A percentile compares a stretch with the other conserved stretches of the same genome.
phyloP scores from a whole-genome alignment of 1,284 basidiomycete genomes.

The Bondarzewia mesenterica region DNA sequence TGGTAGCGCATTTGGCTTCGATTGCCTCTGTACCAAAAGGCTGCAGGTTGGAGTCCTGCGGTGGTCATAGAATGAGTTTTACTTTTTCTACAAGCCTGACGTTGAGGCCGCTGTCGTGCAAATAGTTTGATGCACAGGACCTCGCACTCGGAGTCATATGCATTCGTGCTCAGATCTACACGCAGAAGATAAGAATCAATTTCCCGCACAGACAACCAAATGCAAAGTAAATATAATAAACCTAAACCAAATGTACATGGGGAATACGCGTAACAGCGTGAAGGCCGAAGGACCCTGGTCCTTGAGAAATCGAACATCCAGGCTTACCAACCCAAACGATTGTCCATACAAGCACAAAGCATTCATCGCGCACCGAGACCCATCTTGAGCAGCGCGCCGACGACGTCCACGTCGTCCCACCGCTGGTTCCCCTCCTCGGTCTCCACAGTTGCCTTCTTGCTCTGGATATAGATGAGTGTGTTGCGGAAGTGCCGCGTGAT shows the following conservation, averaged over 20 bases:
- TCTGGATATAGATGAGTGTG: conserved; percentile 77
- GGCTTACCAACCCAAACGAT: background rate
- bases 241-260: background rate
- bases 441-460: conserved; percentile 53
- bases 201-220: too few relatives aligned
- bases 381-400: conserved; percentile 84
- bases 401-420: conserved; percentile 82
- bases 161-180: too few relatives aligned
- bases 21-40: too few relatives aligned
- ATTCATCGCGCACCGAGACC: conserved; percentile 44
- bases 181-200: too few relatives aligned
- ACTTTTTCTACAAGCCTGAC: too few relatives aligned
- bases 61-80: too few relatives aligned
- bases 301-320: background rate
- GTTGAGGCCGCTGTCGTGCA: too few relatives aligned
- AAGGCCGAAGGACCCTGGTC: background rate
- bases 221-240: background rate
- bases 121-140: too few relatives aligned
- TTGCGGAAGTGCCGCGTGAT: conserved; percentile 89
- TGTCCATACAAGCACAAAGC: background rate
- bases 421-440: conserved; percentile 42
- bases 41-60: too few relatives aligned
- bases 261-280: background rate
- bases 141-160: too few relatives aligned
- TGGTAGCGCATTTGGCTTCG: too few relatives aligned